Percentiles rank a stretch among this genome's conserved stretches.
Conservation (phyloP, 2,329 filamentous ascomycete species). For the Pseudopithomyces chartarum region DNA sequence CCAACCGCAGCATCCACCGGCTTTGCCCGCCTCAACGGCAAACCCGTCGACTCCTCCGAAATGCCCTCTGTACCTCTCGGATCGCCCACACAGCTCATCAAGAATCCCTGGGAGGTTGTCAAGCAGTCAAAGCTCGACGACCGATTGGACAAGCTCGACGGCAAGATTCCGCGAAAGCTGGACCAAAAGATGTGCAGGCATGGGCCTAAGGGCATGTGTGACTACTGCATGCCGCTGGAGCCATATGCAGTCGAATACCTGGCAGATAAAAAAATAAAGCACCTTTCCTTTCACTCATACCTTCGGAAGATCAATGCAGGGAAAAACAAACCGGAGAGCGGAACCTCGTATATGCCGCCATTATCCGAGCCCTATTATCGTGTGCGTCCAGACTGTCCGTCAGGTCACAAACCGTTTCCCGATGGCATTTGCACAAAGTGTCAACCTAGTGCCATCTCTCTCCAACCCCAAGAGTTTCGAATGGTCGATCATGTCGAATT, state of each 20-base stretch:
- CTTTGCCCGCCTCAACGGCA: conserved; percentile 76
- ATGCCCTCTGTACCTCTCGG: conserved; percentile 65
- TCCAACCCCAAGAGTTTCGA: conserved; percentile 90
- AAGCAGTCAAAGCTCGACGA: conserved; percentile 88
- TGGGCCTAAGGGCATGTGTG: conserved; percentile 97
- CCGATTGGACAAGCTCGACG: conserved; percentile 81
- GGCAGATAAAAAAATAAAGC: conserved; percentile 97
- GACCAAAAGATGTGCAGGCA: conserved; percentile 92
- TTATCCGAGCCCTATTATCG: conserved; percentile 91
- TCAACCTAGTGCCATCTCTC: conserved; percentile 93
- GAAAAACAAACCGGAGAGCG: conserved; percentile 94
- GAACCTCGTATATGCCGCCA: conserved; percentile 94
- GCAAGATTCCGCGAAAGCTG: conserved; percentile 79
- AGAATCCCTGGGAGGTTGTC: conserved; percentile 92
- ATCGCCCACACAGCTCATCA: conserved; percentile 66
- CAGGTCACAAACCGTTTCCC: conserved; percentile 90
- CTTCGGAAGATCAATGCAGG: conserved; percentile 93
- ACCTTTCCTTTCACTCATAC: conserved; percentile 93
- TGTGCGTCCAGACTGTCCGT: conserved; percentile 86
- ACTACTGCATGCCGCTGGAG: conserved; percentile 97
- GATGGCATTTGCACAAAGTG: conserved; percentile 98
- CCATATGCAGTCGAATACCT: conserved; percentile 91
- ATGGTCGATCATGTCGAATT: conserved; percentile 99
- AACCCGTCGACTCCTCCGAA: conserved; percentile 71
- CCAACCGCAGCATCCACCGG: conserved; percentile 38